Percentiles rank a stretch among this genome's conserved stretches.
Conservation (phyloP, 2,329 filamentous ascomycete species). For the Fusarium sp. region DNA sequence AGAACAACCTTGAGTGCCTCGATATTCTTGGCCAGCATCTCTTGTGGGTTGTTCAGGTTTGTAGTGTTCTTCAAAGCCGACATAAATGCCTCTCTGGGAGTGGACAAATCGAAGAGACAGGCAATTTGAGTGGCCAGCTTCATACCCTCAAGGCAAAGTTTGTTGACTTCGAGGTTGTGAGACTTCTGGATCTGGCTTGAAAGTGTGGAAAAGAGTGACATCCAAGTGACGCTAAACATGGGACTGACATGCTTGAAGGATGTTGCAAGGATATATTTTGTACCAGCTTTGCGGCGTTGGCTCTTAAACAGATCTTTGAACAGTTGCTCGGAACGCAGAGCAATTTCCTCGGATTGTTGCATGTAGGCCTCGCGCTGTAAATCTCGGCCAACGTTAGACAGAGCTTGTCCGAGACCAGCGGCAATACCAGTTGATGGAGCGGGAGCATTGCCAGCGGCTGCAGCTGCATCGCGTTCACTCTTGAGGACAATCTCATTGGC, state of each 20-base stretch:
- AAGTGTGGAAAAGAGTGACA: slow-evolving; percentile 96
- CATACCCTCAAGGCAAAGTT: slow-evolving; percentile 93
- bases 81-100: slow-evolving; percentile 94
- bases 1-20: slow-evolving; percentile 92
- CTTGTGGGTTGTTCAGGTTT: slow-evolving; percentile 93
- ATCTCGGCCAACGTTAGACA: slow-evolving; percentile 92
- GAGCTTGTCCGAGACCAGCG: slow-evolving; percentile 85
- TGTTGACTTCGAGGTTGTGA: slow-evolving; percentile 91
- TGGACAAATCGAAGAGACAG: slow-evolving; percentile 91
- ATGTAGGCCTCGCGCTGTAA: slow-evolving; percentile 92
- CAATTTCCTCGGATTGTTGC: slow-evolving; percentile 94
- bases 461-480: slow-evolving; percentile 90
- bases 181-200: slow-evolving; percentile 94
- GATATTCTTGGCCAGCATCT: slow-evolving; percentile 96
- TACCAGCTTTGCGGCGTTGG: slow-evolving; percentile 78
- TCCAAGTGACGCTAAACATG: slow-evolving; percentile 99
- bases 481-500: slow-evolving; percentile 93
- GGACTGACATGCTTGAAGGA: slow-evolving; percentile 95
- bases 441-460: slow-evolving; percentile 74
- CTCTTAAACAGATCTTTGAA: slow-evolving; percentile 94
- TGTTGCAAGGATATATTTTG: slow-evolving; percentile 89
- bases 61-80: slow-evolving; percentile 93
- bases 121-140: slow-evolving; percentile 93
- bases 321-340: slow-evolving; percentile 77
- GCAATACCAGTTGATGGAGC: slow-evolving; percentile 76